phyloP scores from a whole-genome alignment of 768 basidiomycete species.

The Lactarius sp. region DNA sequence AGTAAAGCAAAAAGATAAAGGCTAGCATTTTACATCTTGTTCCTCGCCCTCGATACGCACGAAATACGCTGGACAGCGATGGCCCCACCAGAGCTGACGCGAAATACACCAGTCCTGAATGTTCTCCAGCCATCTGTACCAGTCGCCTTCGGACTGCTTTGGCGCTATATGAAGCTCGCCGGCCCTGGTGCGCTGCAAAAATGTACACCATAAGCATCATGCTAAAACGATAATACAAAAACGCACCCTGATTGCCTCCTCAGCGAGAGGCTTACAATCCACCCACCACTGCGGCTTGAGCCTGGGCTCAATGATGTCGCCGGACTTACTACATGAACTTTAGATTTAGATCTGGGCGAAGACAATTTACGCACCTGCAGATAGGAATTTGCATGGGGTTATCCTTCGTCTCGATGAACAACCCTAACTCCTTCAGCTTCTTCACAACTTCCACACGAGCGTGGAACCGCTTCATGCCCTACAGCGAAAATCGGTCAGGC shows the following conservation, averaged over 20 bases:
- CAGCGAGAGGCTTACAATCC: slow-evolving; percentile 83
- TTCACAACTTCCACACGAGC: slow-evolving; percentile 80
- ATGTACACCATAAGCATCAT: background rate
- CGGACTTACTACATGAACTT: slow-evolving; percentile 67
- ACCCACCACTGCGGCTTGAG: slow-evolving; percentile 99
- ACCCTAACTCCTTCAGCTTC: slow-evolving; percentile 73
- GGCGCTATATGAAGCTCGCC: slow-evolving; percentile 85
- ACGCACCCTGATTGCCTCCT: slow-evolving; percentile 78
- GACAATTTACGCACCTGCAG: slow-evolving; percentile 56
- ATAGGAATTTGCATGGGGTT: slow-evolving; percentile 97
- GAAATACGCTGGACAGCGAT: slow-evolving; percentile 92
- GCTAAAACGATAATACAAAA: background rate
- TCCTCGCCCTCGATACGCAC: slow-evolving; percentile 75
- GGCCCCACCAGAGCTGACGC: slow-evolving; percentile 99
- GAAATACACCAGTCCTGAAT: slow-evolving; percentile 99
- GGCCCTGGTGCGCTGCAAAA: slow-evolving; percentile 69
- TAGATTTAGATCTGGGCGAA: slow-evolving; percentile 1
- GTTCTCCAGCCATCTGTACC: slow-evolving; percentile 92
- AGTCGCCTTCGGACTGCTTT: slow-evolving; percentile 84
- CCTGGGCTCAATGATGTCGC: slow-evolving; percentile 91
- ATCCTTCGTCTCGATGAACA: slow-evolving; percentile 88
- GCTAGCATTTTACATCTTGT: slow-evolving; percentile 47
- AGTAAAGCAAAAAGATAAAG: background rate
- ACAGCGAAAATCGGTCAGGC: background rate
- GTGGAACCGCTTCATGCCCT: slow-evolving; percentile 99